Percentiles rank a stretch among this genome's conserved stretches.
Evolutionary conservation across 2,329 filamentous ascomycete species (phyloP).

Genomic region (Neurospora sp.): DNA sequence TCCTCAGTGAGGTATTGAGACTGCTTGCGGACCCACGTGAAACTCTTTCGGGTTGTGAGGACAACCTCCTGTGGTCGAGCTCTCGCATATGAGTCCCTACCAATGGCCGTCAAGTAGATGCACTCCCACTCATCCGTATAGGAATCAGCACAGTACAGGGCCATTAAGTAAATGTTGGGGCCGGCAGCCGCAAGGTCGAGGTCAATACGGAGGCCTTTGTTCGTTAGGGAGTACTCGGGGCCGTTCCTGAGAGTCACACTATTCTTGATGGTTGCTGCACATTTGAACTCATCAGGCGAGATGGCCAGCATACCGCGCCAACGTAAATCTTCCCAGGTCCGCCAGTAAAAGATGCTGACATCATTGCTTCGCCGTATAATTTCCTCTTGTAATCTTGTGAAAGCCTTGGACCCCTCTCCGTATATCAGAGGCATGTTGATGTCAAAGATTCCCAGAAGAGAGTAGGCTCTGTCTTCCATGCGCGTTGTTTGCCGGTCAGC

Average conservation of each 20-base stretch:
- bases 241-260: slow-evolving; percentile 5
- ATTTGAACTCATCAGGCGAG: slow-evolving; percentile 12
- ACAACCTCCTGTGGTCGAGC: background rate
- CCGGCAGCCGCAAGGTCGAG: slow-evolving; percentile 4
- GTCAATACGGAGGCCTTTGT: slow-evolving; percentile 14
- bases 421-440: slow-evolving; percentile 7
- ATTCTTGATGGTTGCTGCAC: slow-evolving; percentile 5
- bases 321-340: background rate
- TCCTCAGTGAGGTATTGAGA: background rate
- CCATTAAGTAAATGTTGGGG: background rate
- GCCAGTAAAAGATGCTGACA: background rate
- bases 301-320: slow-evolving; percentile 8
- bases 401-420: slow-evolving; percentile 3
- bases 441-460: slow-evolving; percentile 5
- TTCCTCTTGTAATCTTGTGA: slow-evolving; percentile 4
- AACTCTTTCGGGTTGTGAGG: background rate
- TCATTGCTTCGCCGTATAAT: background rate
- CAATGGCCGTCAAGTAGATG: background rate
- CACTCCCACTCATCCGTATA: background rate
- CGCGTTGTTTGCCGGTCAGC: slow-evolving; percentile 1
- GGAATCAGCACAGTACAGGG: background rate
- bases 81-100: background rate
- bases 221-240: slow-evolving; percentile 12
- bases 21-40: background rate
- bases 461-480: slow-evolving; percentile 5